Evolutionary conservation across 768 basidiomycete genomes (phyloP), one percentile per base, ranked within the genome.

Genomic region (Coprinopsis marcescibilis): DNA sequence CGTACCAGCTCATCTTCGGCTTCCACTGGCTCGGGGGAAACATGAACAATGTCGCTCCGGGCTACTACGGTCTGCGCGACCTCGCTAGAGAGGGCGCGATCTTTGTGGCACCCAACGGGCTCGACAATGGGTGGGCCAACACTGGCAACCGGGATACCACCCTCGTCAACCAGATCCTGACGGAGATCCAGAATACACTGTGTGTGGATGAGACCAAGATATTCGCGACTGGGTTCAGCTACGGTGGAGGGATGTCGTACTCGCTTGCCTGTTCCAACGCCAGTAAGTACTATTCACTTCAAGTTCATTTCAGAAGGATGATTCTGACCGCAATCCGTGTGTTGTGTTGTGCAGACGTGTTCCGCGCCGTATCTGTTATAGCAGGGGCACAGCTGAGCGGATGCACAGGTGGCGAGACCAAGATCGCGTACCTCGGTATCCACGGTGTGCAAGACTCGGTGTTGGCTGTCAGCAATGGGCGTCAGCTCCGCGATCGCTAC

Each of bases 201-300:
- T 46, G 45, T 36, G 33, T 46, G 11, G 34, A 46, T n/a, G 33
- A 46, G 3, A 46, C 8, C 12, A 32, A 46, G 34, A 46, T 46
- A 8, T 46, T 46, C 24, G n/a, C 45, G 8, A 46, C 45, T 36
- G 45, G 45, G 10, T 46, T 46, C 34, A 46, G 45, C 23, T 46
- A 46, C 23, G 45, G 45, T 25, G 45, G 33, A 23, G 45, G 45
- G n/a, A 46, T 46, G 45, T 46, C 45, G 10, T 46, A 46, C 45
- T 36, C 32, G 4, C 45, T 46, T 15, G 45, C 45, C 37, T 46
- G 45, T 25, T 46, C 45, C 20, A 10, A 20, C 23, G 19, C 45
- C 37, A 11, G 45, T 46, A 37, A 20, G 33, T 24, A 36, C 8
- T 6, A 14, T n/a, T n/a, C n/a, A n/a, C n/a, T n/a, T n/a, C 17